Evolutionary conservation across 345 rosid genomes (phyloP).

Genomic region (Pelargonium nanum): DNA sequence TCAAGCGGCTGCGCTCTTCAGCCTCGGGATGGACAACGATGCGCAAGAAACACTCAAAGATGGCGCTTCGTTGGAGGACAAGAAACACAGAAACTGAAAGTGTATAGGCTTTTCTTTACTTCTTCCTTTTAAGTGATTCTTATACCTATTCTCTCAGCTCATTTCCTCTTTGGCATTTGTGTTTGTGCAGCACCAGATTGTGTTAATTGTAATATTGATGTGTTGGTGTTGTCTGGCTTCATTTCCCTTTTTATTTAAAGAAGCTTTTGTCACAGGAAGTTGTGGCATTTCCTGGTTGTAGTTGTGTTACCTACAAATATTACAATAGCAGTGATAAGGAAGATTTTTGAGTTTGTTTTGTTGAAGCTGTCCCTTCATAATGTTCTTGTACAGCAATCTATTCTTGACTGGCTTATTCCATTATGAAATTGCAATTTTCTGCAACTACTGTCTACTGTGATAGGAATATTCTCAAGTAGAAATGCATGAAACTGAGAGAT

Average conservation of each 20-base stretch:
- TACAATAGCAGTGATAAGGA: not conserved
- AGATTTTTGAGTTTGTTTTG: not conserved
- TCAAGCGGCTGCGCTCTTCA: constrained; percentile 11
- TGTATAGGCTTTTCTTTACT: not conserved
- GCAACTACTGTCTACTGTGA: no score
- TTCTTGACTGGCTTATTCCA: no score
- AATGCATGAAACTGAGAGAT: no score
- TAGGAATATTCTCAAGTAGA: no score
- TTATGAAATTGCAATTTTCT: no score
- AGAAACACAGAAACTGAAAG: constrained; percentile 3
- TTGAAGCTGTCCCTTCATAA: not conserved
- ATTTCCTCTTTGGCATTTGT: no score
- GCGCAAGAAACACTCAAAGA: constrained; percentile 13
- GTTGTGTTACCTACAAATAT: not conserved
- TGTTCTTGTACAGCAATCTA: no score
- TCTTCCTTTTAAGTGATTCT: not conserved
- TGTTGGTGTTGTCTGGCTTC: not conserved
- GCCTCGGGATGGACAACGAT: constrained; percentile 11
- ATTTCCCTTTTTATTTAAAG: not conserved
- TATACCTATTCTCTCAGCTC: not conserved
- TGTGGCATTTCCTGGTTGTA: not conserved
- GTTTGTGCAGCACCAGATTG: no score
- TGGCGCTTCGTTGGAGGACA: constrained; percentile 8
- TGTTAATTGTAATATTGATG: no score
- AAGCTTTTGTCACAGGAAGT: not conserved